These are phyloP conservation scores for Pterocarpus santalinus DNA, from an alignment of 306 rosid genomes.

Conservation along the genomic window DNA sequence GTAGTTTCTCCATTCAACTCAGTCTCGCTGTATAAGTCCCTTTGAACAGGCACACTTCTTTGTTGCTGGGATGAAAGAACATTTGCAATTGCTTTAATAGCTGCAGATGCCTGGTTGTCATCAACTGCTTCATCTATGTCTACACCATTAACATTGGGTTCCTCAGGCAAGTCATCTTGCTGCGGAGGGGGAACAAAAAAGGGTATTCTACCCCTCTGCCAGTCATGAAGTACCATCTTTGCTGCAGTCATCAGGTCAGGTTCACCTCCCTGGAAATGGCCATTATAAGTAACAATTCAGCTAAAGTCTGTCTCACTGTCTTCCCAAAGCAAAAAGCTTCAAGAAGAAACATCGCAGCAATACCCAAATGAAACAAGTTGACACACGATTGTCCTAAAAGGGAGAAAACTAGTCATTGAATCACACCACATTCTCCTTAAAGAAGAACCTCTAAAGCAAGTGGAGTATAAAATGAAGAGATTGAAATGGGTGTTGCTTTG, in stretches of 20 bases:
- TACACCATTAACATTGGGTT: constrained; percentile 54
- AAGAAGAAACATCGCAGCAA: constrained; percentile 21
- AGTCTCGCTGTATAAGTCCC: constrained; percentile 71
- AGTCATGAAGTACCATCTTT: constrained; percentile 93
- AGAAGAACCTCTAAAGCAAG: constrained; percentile 2
- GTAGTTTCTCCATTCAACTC: constrained; percentile 66
- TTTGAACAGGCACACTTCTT: constrained; percentile 76
- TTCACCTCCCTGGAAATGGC: constrained; percentile 79
- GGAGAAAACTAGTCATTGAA: neutral
- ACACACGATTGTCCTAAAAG: neutral
- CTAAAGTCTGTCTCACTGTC: neutral
- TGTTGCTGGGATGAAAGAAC: constrained; percentile 85
- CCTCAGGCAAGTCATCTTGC: constrained; percentile 58
- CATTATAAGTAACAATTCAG: constrained; percentile 8
- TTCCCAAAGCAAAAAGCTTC: constrained; percentile 19
- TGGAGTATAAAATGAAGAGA: neutral
- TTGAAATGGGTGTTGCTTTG: neutral
- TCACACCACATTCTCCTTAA: constrained; percentile 13
- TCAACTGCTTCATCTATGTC: constrained; percentile 56
- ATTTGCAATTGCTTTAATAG: constrained; percentile 79
- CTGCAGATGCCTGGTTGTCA: constrained; percentile 71
- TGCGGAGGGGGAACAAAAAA: constrained; percentile 86
- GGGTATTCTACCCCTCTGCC: constrained; percentile 97
- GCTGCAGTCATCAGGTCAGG: constrained; percentile 93
- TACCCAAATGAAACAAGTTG: constrained; percentile 1